These are phyloP conservation scores for Musa acuminata DNA, from an alignment of 176 grass and related monocot genomes.

Conservation along the genomic window DNA sequence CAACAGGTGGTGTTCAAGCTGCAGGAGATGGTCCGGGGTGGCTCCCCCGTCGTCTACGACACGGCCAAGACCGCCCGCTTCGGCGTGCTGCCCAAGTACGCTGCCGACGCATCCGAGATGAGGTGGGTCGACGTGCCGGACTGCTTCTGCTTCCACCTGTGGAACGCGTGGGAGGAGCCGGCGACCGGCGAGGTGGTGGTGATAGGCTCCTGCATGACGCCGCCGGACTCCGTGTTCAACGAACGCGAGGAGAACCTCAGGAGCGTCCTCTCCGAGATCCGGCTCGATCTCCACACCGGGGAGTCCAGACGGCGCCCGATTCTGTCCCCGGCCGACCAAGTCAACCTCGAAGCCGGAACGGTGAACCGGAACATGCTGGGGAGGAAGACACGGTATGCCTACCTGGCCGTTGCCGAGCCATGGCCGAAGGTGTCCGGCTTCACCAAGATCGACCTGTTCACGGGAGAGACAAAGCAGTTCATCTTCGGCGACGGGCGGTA, in stretches of 20 bases:
- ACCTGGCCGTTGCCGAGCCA: conserved; percentile 60
- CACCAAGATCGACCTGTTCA: conserved; percentile 61
- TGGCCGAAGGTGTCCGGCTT: conserved; percentile 87
- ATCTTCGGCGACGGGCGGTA: conserved; percentile 42
- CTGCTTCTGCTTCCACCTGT: conserved; percentile 34
- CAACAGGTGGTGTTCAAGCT: conserved; percentile 14
- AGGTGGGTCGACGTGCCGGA: conserved; percentile 57
- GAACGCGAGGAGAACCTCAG: conserved; percentile 44
- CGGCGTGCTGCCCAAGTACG: conserved; percentile 44
- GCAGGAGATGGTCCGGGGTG: conserved; percentile 19
- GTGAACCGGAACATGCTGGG: conserved; percentile 62
- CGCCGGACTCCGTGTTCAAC: conserved; percentile 72
- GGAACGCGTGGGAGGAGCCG: neutral
- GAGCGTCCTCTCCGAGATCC: conserved; percentile 71
- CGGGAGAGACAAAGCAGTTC: conserved; percentile 47
- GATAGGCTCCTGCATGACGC: conserved; percentile 85
- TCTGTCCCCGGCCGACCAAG: conserved; percentile 27
- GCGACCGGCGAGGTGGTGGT: conserved; percentile 66
- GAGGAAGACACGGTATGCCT: conserved; percentile 45
- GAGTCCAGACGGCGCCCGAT: conserved; percentile 30
- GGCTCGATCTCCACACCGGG: conserved; percentile 45
- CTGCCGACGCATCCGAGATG: conserved; percentile 30
- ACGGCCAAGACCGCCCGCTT: neutral
- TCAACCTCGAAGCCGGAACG: conserved; percentile 94
- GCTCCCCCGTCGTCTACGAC: conserved; percentile 81